These are phyloP conservation scores for Diversispora eburnea DNA, from an alignment of 192 early-diverging fungal genomes.

Conservation along the genomic window DNA sequence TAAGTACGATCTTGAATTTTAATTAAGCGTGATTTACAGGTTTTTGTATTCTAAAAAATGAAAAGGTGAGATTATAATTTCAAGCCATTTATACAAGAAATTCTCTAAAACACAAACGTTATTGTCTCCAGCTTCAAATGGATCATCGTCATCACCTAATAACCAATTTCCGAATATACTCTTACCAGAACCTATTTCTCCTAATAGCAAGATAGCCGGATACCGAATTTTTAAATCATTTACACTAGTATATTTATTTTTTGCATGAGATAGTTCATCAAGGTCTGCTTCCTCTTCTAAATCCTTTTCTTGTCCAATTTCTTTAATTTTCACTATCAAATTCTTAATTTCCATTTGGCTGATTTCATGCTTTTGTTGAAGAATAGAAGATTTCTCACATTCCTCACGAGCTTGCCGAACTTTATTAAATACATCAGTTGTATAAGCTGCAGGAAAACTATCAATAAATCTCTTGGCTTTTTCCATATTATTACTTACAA, in stretches of 20 bases:
- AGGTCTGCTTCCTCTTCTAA: background rate
- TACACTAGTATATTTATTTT: no score
- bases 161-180: constrained; percentile 12
- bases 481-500: constrained; percentile 1
- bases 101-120: background rate
- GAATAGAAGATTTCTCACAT: background rate
- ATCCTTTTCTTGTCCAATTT: background rate
- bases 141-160: background rate
- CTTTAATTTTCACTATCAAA: background rate
- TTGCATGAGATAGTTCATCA: no score
- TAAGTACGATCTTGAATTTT: background rate
- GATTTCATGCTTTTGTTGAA: background rate
- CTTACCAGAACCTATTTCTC: background rate
- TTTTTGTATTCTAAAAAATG: background rate
- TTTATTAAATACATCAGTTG: background rate
- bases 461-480: background rate
- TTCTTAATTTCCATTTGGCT: background rate
- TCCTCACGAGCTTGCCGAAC: background rate
- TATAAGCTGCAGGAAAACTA: background rate
- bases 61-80: background rate
- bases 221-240: no score
- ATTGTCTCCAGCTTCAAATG: background rate
- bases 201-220: no score
- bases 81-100: background rate
- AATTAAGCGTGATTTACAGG: background rate